phyloP scores from a whole-genome alignment of 2,329 filamentous ascomycete species.

The Scytalidium lignicola region DNA sequence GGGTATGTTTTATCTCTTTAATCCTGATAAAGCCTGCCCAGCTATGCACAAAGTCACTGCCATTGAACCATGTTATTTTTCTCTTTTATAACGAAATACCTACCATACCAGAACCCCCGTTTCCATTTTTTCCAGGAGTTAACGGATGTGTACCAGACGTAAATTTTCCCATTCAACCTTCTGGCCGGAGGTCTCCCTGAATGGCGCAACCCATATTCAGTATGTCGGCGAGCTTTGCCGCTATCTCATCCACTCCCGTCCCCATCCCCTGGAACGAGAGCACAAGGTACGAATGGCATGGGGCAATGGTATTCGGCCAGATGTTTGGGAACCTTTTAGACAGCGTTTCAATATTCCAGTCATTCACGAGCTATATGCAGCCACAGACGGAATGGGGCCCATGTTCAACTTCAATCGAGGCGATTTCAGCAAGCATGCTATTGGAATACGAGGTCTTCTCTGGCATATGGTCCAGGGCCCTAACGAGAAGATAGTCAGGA shows the following conservation, averaged over 20 bases:
- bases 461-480: background rate
- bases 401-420: conserved; percentile 14
- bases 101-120: too few species aligned
- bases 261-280: background rate
- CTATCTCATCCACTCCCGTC: background rate
- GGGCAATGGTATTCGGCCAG: conserved; percentile 36
- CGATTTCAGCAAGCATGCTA: background rate
- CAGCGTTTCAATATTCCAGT: conserved; percentile 32
- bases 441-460: background rate
- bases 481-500: background rate
- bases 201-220: background rate
- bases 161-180: conserved; percentile 1
- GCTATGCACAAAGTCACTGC: too few species aligned
- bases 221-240: conserved; percentile 1
- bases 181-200: background rate
- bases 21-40: too few species aligned
- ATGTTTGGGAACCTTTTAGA: conserved; percentile 35
- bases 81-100: too few species aligned
- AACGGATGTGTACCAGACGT: background rate
- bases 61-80: too few species aligned
- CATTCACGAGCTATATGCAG: conserved; percentile 34
- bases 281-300: conserved; percentile 11
- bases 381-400: conserved; percentile 31
- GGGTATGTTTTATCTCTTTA: background rate
- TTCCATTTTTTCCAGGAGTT: background rate